Conservation (phyloP, 345 rosid species). For the Murraya koenigii region DNA sequence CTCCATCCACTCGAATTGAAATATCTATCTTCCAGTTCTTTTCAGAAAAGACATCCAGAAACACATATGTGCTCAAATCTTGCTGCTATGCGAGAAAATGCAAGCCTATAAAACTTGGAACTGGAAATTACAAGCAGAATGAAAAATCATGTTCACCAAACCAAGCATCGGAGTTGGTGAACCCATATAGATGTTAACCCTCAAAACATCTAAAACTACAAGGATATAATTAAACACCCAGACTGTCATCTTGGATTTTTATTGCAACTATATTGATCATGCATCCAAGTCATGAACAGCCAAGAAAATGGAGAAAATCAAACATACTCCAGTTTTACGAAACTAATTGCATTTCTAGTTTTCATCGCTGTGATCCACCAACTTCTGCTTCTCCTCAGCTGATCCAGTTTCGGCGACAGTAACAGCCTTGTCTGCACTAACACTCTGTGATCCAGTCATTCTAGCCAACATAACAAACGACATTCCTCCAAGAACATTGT, state of each 20-base stretch:
- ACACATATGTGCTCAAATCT: not conserved
- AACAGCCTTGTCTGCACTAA: conserved; percentile 24
- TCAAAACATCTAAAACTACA: not conserved
- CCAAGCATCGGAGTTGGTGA: not conserved
- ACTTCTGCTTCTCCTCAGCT: conserved; percentile 34
- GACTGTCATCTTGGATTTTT: not conserved
- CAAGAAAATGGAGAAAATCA: not conserved
- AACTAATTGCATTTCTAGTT: conserved; percentile 21
- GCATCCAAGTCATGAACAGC: not conserved
- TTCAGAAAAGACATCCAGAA: not conserved
- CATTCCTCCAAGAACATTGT: conserved; percentile 90
- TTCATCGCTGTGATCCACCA: conserved; percentile 22
- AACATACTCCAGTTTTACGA: conserved; percentile 11
- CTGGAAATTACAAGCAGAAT: not conserved
- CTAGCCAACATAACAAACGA: conserved; percentile 89
- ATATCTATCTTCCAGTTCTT: not conserved
- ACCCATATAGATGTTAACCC: not conserved
- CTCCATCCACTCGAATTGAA: not conserved
- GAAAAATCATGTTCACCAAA: not conserved
- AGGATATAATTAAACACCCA: not conserved
- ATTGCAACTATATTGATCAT: not conserved
- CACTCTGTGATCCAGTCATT: conserved; percentile 88
- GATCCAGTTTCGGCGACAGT: conserved; percentile 13
- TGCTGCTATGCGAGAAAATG: not conserved
- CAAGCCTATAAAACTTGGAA: not conserved